Percentiles rank a stretch among this genome's conserved stretches.
Evolutionary conservation across 176 grass and related monocot genomes (phyloP).

Genomic region (Carex pumila): DNA sequence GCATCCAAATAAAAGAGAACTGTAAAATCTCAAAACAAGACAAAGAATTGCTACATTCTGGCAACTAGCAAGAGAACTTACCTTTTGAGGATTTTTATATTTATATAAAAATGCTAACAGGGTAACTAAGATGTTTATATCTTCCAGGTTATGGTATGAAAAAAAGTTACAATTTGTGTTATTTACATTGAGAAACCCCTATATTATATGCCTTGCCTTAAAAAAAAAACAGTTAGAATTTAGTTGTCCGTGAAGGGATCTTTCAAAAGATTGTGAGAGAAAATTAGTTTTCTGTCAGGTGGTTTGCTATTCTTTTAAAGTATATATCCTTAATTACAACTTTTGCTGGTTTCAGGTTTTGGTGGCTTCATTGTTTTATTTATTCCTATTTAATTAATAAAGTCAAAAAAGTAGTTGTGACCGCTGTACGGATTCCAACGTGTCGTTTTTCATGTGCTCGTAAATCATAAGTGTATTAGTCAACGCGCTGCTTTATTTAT

Average conservation of each 20-base stretch:
- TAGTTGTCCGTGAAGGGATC: background rate
- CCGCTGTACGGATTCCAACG: background rate
- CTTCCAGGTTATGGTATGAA: too few species aligned
- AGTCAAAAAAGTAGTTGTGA: background rate
- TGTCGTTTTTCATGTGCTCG: background rate
- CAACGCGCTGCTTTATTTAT: background rate
- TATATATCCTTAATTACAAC: background rate
- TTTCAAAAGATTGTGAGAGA: background rate
- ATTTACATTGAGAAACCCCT: too few species aligned
- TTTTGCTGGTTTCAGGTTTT: background rate
- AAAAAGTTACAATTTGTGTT: too few species aligned
- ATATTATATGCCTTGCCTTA: too few species aligned
- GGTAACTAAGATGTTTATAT: too few species aligned
- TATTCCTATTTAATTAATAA: background rate
- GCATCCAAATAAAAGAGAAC: too few species aligned
- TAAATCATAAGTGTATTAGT: background rate
- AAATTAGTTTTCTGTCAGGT: background rate
- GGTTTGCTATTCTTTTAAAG: background rate
- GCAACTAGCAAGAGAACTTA: too few species aligned
- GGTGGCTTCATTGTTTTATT: background rate
- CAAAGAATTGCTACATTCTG: too few species aligned
- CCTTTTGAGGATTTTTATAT: too few species aligned
- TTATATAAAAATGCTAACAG: too few species aligned
- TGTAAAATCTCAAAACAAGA: background rate
- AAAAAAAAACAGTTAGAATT: background rate